phyloP scores from a whole-genome alignment of 371 early-diverging fungal species.

The Mortierella sp. region DNA sequence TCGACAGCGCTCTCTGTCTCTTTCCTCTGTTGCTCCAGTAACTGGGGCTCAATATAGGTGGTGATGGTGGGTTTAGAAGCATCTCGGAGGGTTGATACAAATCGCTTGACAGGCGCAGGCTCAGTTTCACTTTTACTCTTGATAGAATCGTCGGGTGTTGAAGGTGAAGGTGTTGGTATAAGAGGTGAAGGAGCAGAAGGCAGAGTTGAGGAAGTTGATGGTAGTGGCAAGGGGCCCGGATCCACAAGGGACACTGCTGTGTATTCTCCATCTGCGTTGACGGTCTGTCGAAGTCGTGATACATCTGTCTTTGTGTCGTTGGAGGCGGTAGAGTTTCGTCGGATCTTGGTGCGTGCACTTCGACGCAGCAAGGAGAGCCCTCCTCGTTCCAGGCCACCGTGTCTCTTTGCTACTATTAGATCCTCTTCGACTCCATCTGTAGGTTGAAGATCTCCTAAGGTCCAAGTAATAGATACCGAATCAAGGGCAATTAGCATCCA shows the following conservation, averaged over 20 bases:
- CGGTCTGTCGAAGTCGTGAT: constrained; percentile 27
- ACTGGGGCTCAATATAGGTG: constrained; percentile 46
- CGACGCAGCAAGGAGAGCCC: constrained; percentile 39
- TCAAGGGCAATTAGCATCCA: too few relatives aligned
- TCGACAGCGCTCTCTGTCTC: constrained; percentile 17
- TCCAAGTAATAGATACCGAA: too few relatives aligned
- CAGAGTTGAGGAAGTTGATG: constrained; percentile 7
- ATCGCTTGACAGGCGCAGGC: constrained; percentile 31
- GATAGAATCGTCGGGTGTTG: constrained; percentile 1
- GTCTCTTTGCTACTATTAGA: constrained; percentile 22
- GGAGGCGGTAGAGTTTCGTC: constrained; percentile 44
- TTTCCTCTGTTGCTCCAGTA: constrained; percentile 42
- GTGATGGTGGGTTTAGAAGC: constrained; percentile 51
- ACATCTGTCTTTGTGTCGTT: constrained; percentile 28
- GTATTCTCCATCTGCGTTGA: constrained; percentile 38
- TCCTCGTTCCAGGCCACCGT: constrained; percentile 30
- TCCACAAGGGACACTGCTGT: constrained; percentile 44
- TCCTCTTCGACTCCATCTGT: constrained; percentile 26
- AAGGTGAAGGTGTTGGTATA: neutral
- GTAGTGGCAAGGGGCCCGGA: constrained; percentile 35
- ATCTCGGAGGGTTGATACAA: constrained; percentile 44
- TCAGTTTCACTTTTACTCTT: constrained; percentile 14
- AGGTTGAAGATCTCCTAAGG: constrained; percentile 27
- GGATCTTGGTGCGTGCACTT: constrained; percentile 48
- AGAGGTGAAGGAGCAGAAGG: neutral